Evolutionary conservation across 2,329 filamentous ascomycete species (phyloP), one percentile per base, ranked within the genome.

Genomic region (Eutypa lata): DNA sequence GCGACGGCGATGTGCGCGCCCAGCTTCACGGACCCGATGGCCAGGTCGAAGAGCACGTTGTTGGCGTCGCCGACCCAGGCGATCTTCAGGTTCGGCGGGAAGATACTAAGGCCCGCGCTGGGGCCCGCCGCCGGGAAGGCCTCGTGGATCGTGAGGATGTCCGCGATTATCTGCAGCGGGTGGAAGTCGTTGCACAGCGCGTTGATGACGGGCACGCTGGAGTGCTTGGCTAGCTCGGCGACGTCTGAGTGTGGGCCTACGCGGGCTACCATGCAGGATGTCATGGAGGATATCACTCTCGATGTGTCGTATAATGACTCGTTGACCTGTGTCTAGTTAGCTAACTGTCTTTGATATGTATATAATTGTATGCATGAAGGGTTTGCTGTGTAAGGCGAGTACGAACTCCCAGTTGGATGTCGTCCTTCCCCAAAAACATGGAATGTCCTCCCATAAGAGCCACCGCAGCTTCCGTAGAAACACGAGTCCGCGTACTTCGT

Each of bases 11-110:
- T 81, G 63, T 96, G 81, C 24, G 96, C 84, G 45, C 94, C 94
- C 62, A 93, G 82, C 76, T 97, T 97, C 62, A 89, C 77, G 53
- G 89, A 91, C 40, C 83, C 92, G 61, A 94, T 93, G 47, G 92
- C 91, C 50, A 97, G 80, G 68, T 99, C 93, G 67, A 92, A 97
- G 22, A 97, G 83, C 26, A 99, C 93, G 63, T 99, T 99, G 76
- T 97, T 99, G 11, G 91, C 91, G 68, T 99, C 93, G 50, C 93
- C 93, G 45, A 99, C 80, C 94, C 94, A 99, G 16, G 94, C 93
- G 56, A 97, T 83, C 74, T 96, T 97, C 64, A 96, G 73, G 1
- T 91, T 90, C 61, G 90, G 82, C 4, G 96, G 77, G 1, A 90
- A 89, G 7, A 96, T 78, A 49, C 67, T 71, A 26, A 64, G 57